These are phyloP conservation scores for Paraphaeosphaeria sporulosa DNA, from an alignment of 2,329 filamentous ascomycete species.

Conservation along the genomic window DNA sequence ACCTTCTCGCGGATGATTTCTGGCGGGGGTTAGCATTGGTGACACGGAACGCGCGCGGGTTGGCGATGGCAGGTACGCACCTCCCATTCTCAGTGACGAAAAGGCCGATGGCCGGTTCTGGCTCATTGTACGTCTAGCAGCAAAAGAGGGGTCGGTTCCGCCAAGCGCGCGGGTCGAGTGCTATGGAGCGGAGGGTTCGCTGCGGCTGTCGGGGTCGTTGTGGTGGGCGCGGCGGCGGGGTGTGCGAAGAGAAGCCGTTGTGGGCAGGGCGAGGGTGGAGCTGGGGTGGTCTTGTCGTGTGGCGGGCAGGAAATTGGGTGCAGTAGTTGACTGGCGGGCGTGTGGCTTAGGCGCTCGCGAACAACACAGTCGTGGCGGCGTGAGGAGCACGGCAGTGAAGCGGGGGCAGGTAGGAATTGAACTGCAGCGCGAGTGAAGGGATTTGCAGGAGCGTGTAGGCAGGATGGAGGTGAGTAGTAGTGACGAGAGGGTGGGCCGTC, in stretches of 20 bases:
- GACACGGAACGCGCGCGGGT: slow-evolving; percentile 32
- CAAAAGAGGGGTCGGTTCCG: slow-evolving; percentile 30
- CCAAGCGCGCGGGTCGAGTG: slow-evolving; percentile 40
- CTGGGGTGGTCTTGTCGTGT: slow-evolving; percentile 15
- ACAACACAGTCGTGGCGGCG: slow-evolving; percentile 12
- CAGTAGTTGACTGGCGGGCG: background rate
- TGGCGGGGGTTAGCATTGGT: slow-evolving; percentile 58
- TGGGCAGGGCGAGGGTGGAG: slow-evolving; percentile 51
- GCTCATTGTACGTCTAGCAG: slow-evolving; percentile 70
- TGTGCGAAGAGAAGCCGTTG: slow-evolving; percentile 60
- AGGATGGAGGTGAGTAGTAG: slow-evolving; percentile 4
- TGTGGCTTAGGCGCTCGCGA: slow-evolving; percentile 23
- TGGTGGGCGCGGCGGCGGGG: slow-evolving; percentile 51
- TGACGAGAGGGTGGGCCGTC: background rate
- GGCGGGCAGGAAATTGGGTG: slow-evolving; percentile 28
- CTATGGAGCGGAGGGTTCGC: slow-evolving; percentile 52
- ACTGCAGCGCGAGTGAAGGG: background rate
- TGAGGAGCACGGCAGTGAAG: slow-evolving; percentile 13
- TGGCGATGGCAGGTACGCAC: slow-evolving; percentile 64
- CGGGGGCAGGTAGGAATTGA: slow-evolving; percentile 9
- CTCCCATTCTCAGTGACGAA: slow-evolving; percentile 91
- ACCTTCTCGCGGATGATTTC: slow-evolving; percentile 99
- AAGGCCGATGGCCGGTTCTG: slow-evolving; percentile 92
- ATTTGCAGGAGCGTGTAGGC: slow-evolving; percentile 7
- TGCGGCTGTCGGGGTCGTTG: slow-evolving; percentile 57